Evolutionary conservation across 108 stramenopile genomes (phyloP).

Genomic region (Phaeodactylum tricornutum): DNA sequence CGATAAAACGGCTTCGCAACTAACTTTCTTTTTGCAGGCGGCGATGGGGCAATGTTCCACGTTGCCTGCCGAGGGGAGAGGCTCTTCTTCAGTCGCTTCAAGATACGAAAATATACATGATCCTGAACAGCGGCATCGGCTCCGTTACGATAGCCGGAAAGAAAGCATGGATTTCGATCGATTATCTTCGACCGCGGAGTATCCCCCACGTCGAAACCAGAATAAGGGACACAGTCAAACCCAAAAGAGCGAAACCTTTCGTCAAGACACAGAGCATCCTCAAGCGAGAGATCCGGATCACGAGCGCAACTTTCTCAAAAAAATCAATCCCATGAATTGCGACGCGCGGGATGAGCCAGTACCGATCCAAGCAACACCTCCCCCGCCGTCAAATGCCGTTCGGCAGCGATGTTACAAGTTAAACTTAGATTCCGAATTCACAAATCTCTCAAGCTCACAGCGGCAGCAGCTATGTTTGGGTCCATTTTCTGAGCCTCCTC

Average conservation of each 20-base stretch:
- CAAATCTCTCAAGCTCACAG: slow-evolving; percentile 3
- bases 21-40: slow-evolving; percentile 56
- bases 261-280: background rate
- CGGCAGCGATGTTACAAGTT: slow-evolving; percentile 68
- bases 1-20: slow-evolving; percentile 31
- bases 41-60: slow-evolving; percentile 71
- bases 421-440: slow-evolving; percentile 51
- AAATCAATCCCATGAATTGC: slow-evolving; percentile 28
- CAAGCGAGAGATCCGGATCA: slow-evolving; percentile 1
- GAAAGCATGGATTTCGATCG: slow-evolving; percentile 9
- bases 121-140: slow-evolving; percentile 3
- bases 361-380: slow-evolving; percentile 9
- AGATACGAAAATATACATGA: background rate
- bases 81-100: slow-evolving; percentile 6
- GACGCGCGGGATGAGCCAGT: slow-evolving; percentile 23
- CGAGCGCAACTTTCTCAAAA: background rate
- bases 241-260: background rate
- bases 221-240: background rate
- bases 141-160: slow-evolving; percentile 2
- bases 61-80: slow-evolving; percentile 42
- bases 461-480: slow-evolving; percentile 13
- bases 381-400: slow-evolving; percentile 33
- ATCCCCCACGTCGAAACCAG: no score
- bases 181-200: background rate
- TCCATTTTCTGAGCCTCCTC: slow-evolving; percentile 29